Base-by-base conservation (phyloP, 768 basidiomycete species). In the Rhodotorula diobovata region DNA sequence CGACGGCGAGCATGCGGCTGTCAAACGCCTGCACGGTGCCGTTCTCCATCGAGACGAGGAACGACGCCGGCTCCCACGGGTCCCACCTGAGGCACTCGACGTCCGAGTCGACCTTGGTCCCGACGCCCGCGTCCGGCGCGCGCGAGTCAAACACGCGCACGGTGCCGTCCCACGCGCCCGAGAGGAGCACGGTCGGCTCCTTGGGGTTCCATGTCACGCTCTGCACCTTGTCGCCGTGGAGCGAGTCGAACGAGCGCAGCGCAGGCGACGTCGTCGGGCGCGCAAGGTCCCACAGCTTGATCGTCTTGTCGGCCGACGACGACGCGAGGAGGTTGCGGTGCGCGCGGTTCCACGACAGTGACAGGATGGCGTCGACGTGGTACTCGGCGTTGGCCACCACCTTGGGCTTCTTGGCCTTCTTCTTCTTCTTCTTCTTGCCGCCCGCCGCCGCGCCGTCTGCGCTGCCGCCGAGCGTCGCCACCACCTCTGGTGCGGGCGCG, bases 11-110 rank as follows among this genome's bases (percentile, higher is more conserved):
- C 69, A 68, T 88, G 69, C 94, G 87, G 9, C 88, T 89, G 79
- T 99, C 95, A 77, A 90, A 99, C 78, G 93, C 90, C 72, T 97
- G 84, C 25, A 98, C 90, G 11, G 93, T 83, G 23, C 96, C 96
- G 76, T 96, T 96, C 81, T 98, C 95, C 32, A 97, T 84, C 1
- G 93, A 90, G 35, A 96, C 92, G 92, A 96, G 64, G 4, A 61
- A 62, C 32, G 69, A 66, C 68, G 73, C 30, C 45, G 85, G 84
- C 65, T 95, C 90, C 90, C 91, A 96, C 61, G 93, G 94, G 81
- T 99, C 95, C 95, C 96, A 99, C 73, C 88, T 82, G 51, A 97
- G 81, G 50, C 90, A 90, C 81, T 99, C 96, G 28, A 98, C 93
- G 80, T 98, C 96, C 67, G 91, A 89, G 4, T 89, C 91, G 14